Conservation (phyloP, 2,329 filamentous ascomycete species). For the Colletotrichum spaethianum region DNA sequence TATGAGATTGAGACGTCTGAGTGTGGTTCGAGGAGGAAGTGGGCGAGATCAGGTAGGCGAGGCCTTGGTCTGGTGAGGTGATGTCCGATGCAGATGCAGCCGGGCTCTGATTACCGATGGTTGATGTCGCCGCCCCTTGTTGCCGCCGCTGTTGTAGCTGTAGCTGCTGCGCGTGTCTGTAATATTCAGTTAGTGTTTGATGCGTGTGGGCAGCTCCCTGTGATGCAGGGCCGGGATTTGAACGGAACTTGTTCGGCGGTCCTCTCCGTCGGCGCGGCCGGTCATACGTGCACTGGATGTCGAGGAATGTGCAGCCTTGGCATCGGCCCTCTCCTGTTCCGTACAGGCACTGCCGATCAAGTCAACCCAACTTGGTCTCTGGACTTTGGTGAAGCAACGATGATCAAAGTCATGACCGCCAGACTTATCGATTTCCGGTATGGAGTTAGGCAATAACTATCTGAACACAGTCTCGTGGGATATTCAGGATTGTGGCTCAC, state of each 20-base stretch:
- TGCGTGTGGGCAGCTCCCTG: neutral
- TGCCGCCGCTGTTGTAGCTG: neutral
- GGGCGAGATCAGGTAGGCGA: conserved; percentile 28
- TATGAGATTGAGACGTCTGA: conserved; percentile 1
- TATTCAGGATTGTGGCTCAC: conserved; percentile 16
- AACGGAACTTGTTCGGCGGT: conserved; percentile 46
- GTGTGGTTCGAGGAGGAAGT: conserved; percentile 8
- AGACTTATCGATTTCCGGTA: too few relatives aligned
- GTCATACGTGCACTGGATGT: conserved; percentile 47
- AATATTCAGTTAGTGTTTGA: conserved; percentile 9
- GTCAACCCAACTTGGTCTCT: conserved; percentile 4
- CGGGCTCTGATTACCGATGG: neutral
- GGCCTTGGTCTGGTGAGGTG: conserved; percentile 23
- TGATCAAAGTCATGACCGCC: neutral
- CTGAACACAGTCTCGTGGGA: too few relatives aligned
- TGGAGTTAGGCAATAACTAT: neutral
- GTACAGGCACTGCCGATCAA: conserved; percentile 41
- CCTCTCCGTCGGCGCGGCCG: conserved; percentile 47
- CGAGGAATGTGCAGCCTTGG: conserved; percentile 45
- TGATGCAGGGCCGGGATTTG: neutral
- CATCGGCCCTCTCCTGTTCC: conserved; percentile 37
- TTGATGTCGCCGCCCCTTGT: neutral
- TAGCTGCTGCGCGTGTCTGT: conserved; percentile 18
- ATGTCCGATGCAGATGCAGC: conserved; percentile 22
- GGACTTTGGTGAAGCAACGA: neutral